Evolutionary conservation across 176 grass and related monocot species (phyloP).

Genomic region (Luzula sylvatica): DNA sequence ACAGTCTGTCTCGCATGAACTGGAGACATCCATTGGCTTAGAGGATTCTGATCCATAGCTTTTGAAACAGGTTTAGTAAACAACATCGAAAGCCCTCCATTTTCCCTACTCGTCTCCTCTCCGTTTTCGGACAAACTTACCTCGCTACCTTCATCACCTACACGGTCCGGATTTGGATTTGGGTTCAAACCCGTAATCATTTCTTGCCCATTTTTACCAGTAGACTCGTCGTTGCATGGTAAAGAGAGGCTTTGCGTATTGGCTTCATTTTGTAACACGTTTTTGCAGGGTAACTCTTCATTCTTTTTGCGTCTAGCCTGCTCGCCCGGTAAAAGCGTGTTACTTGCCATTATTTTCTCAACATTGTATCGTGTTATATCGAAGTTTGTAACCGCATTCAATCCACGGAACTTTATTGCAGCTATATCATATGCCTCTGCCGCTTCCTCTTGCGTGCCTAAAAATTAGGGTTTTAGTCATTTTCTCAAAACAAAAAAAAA

Average conservation of each 20-base stretch:
- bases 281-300: constrained; percentile 7
- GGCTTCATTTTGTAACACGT: neutral
- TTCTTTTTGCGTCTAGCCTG: constrained; percentile 39
- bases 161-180: neutral
- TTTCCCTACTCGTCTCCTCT: constrained; percentile 52
- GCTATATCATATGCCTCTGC: constrained; percentile 97
- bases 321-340: constrained; percentile 56
- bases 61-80: constrained; percentile 47
- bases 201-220: constrained; percentile 1
- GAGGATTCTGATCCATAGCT: constrained; percentile 18
- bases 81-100: constrained; percentile 50
- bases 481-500: no score
- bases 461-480: neutral
- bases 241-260: constrained; percentile 4
- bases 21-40: constrained; percentile 46
- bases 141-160: constrained; percentile 2
- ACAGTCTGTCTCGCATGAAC: constrained; percentile 29
- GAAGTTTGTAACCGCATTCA: constrained; percentile 96
- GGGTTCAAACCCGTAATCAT: constrained; percentile 4
- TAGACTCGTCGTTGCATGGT: constrained; percentile 9
- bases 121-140: constrained; percentile 24
- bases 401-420: constrained; percentile 89
- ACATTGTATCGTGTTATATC: constrained; percentile 82
- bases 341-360: constrained; percentile 81
- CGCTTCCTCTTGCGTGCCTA: constrained; percentile 89